Percentiles rank a stretch among this genome's conserved stretches.
Conservation (phyloP, 345 rosid species). For the Eucalyptus grandis region DNA sequence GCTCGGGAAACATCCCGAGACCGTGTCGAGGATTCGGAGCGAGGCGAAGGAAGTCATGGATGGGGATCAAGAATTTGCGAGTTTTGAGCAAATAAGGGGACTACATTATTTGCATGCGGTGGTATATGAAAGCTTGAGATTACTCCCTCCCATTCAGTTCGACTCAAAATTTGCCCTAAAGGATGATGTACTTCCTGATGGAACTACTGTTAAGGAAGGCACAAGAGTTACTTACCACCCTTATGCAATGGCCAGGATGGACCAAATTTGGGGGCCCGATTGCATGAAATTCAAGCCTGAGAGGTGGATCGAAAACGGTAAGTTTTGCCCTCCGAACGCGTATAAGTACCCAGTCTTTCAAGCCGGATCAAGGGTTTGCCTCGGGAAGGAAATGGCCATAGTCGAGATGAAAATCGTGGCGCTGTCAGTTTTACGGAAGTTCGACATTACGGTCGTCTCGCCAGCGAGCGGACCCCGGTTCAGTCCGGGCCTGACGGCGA, state of each 20-base stretch:
- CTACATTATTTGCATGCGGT: conserved; percentile 32
- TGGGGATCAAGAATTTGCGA: conserved; percentile 1
- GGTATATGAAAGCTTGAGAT: conserved; percentile 31
- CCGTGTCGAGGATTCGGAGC: background rate
- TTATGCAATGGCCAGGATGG: conserved; percentile 73
- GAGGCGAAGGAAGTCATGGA: conserved; percentile 24
- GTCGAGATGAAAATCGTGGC: conserved; percentile 55
- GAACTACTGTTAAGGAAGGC: conserved; percentile 40
- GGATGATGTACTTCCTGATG: conserved; percentile 41
- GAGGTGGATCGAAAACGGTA: conserved; percentile 51
- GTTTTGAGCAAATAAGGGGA: conserved; percentile 14
- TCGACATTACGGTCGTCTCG: conserved; percentile 5
- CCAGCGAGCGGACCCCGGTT: conserved; percentile 3
- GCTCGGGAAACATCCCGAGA: conserved; percentile 17
- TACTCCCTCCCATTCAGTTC: conserved; percentile 43
- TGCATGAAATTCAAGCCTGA: conserved; percentile 60
- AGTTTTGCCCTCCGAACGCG: conserved; percentile 29
- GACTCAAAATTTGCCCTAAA: conserved; percentile 32
- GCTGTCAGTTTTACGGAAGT: conserved; percentile 23
- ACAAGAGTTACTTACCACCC: conserved; percentile 67
- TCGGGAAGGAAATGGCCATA: conserved; percentile 72
- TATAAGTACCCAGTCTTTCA: conserved; percentile 68
- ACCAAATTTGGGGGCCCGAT: conserved; percentile 54
- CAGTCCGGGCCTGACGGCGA: conserved; percentile 40
- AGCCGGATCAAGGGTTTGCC: conserved; percentile 54